These are phyloP conservation scores for Ustilago nuda DNA, from an alignment of 1,284 basidiomycete species.

Conservation along the genomic window DNA sequence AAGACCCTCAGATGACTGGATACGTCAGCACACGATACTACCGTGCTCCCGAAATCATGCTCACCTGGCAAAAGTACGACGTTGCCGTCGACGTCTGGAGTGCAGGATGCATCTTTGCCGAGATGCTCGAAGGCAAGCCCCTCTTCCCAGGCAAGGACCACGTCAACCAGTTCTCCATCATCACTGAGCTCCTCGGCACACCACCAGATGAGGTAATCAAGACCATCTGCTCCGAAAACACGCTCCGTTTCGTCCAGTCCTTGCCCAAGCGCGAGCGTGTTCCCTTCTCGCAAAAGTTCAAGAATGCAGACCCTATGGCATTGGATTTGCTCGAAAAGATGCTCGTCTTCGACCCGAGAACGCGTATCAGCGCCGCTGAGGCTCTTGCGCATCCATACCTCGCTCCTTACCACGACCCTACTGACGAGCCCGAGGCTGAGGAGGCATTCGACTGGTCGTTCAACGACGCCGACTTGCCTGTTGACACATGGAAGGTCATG, in stretches of 20 bases:
- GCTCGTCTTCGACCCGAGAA: constrained; percentile 98
- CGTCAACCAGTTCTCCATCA: constrained; percentile 99
- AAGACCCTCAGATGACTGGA: constrained; percentile 99
- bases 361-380: constrained; percentile 92
- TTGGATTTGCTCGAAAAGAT: constrained; percentile 97
- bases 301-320: constrained; percentile 89
- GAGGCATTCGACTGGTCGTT: constrained; percentile 99
- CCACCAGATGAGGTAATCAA: constrained; percentile 99
- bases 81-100: constrained; percentile 99
- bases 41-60: constrained; percentile 99
- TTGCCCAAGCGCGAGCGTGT: constrained; percentile 95
- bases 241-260: constrained; percentile 97
- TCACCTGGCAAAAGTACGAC: constrained; percentile 99
- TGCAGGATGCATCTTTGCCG: constrained; percentile 98
- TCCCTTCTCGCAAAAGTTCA: constrained; percentile 93
- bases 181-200: constrained; percentile 96
- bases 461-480: constrained; percentile 99
- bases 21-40: constrained; percentile 99
- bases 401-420: constrained; percentile 96
- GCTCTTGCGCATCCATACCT: constrained; percentile 95
- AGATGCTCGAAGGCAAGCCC: constrained; percentile 99
- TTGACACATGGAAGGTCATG: constrained; percentile 97
- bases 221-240: constrained; percentile 98
- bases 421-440: constrained; percentile 92
- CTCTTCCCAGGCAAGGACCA: constrained; percentile 99